Evolutionary conservation across 306 rosid genomes (phyloP).

Genomic region (Pyrus betulifolia): DNA sequence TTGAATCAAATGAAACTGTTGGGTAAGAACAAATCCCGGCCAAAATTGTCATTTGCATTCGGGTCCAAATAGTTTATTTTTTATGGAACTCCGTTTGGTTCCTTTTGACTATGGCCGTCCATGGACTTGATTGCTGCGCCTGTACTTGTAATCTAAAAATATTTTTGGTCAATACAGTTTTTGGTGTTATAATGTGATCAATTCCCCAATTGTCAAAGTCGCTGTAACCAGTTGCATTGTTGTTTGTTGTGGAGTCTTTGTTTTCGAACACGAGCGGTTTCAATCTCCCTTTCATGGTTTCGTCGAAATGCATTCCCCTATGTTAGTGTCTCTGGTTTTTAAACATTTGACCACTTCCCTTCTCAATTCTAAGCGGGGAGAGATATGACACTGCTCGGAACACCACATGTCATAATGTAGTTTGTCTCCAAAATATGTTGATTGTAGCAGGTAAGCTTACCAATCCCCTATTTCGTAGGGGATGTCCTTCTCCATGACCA

Average conservation of each 20-base stretch:
- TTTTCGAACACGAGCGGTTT: no score
- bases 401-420: no score
- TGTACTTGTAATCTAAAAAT: neutral
- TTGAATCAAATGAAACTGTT: conserved; percentile 75
- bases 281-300: neutral
- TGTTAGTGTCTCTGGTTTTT: neutral
- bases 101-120: neutral
- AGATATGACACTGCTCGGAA: no score
- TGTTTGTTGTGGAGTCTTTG: no score
- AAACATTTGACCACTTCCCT: no score
- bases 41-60: conserved; percentile 88
- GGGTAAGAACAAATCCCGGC: conserved; percentile 94
- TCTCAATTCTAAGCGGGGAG: no score
- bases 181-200: neutral
- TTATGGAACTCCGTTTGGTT: neutral
- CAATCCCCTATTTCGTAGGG: no score
- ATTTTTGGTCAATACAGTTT: conserved; percentile 3
- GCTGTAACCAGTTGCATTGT: neutral
- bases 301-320: neutral
- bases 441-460: no score
- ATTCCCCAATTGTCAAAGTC: neutral
- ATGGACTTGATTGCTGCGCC: neutral
- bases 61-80: conserved; percentile 65
- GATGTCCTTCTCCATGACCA: no score
- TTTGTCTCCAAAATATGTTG: no score